Base-by-base conservation (phyloP, 192 early-diverging fungal species). In the Gorgonomyces haynaldii region DNA sequence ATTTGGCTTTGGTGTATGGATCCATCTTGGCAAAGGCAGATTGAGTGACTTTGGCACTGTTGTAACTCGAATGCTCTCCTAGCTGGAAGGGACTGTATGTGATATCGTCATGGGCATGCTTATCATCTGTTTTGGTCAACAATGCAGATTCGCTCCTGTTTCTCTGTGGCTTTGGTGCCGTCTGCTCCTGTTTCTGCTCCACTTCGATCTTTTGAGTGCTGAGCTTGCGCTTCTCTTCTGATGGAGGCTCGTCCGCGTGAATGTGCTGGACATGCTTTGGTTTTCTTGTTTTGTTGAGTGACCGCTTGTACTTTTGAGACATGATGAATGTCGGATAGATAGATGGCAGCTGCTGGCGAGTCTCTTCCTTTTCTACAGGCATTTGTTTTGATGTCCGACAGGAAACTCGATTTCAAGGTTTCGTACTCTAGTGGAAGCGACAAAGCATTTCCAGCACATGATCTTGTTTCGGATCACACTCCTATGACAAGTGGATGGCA, bases 401-500 rank as follows among this genome's bases (percentile, higher is more conserved):
- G 12, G 17, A 43, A 43, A 19, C 15, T 43, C 4, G 25, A 23
- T 6, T 43, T 43, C 26, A 28, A n/a, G 1, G 28, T 43, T 28
- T n/a, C 10, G 17, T 23, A 43, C 12, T 43, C n/a, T 16, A 43
- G 25, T 28, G 26, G 42, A 4, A 28, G 21, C 16, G 42, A 43
- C 28, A 23, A 23, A 17, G 42, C 25, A 28, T 43, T 22, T 28
- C 42, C 42, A n/a, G 25, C 42, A 28, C 25, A 43, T 6, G 42
- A 43, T 43, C 28, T 43, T 28, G 28, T 43, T 6, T 16, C 4
- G 2, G 9, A 43, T 27, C 56, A 58, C n/a, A 34, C 24, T 21
- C 64, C 53, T 13, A 8, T 45, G 24, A 26, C 59, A 12, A 64
- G 49, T 23, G 73, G 73, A 39, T 76, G 73, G 73, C 62, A 65